phyloP scores from a whole-genome alignment of 2,329 filamentous ascomycete species.

The Aspergillus ochraceus region DNA sequence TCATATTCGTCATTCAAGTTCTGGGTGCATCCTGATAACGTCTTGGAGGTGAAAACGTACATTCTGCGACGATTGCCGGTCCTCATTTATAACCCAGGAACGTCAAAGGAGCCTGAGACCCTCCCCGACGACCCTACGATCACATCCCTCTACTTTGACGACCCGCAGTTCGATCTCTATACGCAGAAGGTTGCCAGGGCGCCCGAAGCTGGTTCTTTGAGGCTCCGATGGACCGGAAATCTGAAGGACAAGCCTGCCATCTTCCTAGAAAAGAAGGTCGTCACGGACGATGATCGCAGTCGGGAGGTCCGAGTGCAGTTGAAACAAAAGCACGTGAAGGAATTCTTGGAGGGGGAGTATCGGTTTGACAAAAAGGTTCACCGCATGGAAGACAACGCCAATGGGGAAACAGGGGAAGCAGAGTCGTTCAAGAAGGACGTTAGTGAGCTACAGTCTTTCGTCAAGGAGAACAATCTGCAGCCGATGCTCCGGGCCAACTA shows the following conservation, averaged over 20 bases:
- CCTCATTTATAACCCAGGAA: conserved; percentile 86
- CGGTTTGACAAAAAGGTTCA: conserved; percentile 86
- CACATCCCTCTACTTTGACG: conserved; percentile 96
- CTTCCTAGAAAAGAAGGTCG: conserved; percentile 83
- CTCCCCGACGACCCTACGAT: conserved; percentile 80
- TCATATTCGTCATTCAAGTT: conserved; percentile 87
- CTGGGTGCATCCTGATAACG: conserved; percentile 94
- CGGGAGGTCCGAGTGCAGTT: conserved; percentile 78
- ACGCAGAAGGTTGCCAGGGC: conserved; percentile 76
- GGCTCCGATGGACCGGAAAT: conserved; percentile 89
- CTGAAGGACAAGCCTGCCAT: conserved; percentile 77
- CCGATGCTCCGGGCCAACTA: conserved; percentile 91
- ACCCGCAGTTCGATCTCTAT: conserved; percentile 80
- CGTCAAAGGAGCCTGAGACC: conserved; percentile 77
- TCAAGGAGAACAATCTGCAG: conserved; percentile 73
- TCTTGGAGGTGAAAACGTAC: conserved; percentile 94
- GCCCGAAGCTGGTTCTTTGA: conserved; percentile 75
- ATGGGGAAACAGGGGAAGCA: conserved; percentile 65
- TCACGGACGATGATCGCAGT: conserved; percentile 73
- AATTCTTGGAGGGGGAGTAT: conserved; percentile 84
- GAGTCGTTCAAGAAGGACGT: conserved; percentile 71
- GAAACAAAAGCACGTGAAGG: conserved; percentile 91
- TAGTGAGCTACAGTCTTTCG: conserved; percentile 74
- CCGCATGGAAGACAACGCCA: conserved; percentile 78
- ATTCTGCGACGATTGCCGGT: conserved; percentile 88